A percentile compares a stretch with the other conserved stretches of the same genome.
phyloP scores from a whole-genome alignment of 257 asterid species.

The Ophiorrhiza pumila region DNA sequence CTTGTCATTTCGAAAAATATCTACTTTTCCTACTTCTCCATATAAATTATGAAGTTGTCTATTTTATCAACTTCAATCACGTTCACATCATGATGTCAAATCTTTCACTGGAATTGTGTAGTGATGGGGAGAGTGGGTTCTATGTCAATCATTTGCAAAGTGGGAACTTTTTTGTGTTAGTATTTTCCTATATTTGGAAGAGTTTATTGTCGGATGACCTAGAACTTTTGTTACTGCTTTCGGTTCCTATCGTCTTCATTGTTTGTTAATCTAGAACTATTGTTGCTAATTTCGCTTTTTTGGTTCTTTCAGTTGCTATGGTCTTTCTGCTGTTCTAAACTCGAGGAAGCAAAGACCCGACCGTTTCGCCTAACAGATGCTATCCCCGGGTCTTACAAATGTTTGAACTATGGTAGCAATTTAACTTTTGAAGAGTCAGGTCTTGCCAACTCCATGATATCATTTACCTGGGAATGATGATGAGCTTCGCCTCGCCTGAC shows the following conservation, averaged over 20 bases:
- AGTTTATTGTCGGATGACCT: neutral
- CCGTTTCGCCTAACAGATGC: slow-evolving; percentile 72
- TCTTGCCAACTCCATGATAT: slow-evolving; percentile 81
- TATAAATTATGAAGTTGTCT: no score
- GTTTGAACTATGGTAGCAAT: slow-evolving; percentile 42
- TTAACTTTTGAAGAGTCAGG: slow-evolving; percentile 69
- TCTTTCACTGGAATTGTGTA: neutral
- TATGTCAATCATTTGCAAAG: neutral
- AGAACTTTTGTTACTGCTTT: slow-evolving; percentile 7
- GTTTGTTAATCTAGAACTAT: neutral
- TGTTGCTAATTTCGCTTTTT: slow-evolving; percentile 10
- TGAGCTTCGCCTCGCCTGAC: neutral
- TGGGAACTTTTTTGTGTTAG: no score
- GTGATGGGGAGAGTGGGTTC: neutral
- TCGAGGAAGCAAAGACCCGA: slow-evolving; percentile 53
- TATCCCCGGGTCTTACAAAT: slow-evolving; percentile 63
- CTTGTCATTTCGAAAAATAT: neutral
- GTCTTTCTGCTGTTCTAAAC: slow-evolving; percentile 77
- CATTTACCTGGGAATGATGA: slow-evolving; percentile 68
- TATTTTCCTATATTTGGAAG: no score
- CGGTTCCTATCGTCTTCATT: slow-evolving; percentile 80
- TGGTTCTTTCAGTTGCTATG: slow-evolving; percentile 58
- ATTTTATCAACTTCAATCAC: neutral
- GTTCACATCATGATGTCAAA: neutral
- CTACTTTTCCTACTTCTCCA: neutral